Evolutionary conservation across 371 early-diverging fungal species (phyloP), one percentile per base, ranked within the genome.

Genomic region (Haplosporangium sp.): DNA sequence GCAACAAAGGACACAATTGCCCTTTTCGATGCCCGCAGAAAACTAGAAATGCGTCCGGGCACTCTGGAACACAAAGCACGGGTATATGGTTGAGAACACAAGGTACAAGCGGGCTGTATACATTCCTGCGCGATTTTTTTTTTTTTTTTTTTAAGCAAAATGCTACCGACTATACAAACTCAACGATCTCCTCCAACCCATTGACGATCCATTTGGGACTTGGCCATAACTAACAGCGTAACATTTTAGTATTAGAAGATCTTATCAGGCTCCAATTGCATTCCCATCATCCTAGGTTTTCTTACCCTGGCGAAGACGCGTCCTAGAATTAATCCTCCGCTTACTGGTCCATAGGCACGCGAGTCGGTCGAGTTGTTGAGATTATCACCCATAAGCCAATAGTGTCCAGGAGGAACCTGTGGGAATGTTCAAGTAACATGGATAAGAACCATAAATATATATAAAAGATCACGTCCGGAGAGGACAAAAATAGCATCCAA

Each of bases 371-470:
- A 94, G 72, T 93, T 91, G 65, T 85, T 90, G 41, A 90, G 73
- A 76, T 96, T 95, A 64, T 96, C 96, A 8, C 96, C 96, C 57
- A 81, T 85, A 10, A 91, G 51, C 91, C 91, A 91, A n/a, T 90
- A 83, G 72, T 90, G 90, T 1, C 92, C 90, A n/a, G 74, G 80
- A 36, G 92, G 92, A 0, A 87, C 86, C 87, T 89, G 47, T 11
- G 51, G 47, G 38, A 45, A 20, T 29, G 47, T 20, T 43, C 37
- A 14, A 46, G 48, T 18, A 36, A 12, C 40, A 21, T 40, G 53
- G 20, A 50, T 50, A 29, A 29, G 29, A 29, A 4, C 29, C 29
- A 29, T 29, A 29, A 29, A 29, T 4, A 29, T 29, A 29, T 29
- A 29, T 29, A 29, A 4, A 29, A 29, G 1, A 1, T 29, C 1